Evolutionary conservation across 129 eudicot genomes (phyloP), one percentile per base, ranked within the genome.

Genomic region (Lactuca saligna): DNA sequence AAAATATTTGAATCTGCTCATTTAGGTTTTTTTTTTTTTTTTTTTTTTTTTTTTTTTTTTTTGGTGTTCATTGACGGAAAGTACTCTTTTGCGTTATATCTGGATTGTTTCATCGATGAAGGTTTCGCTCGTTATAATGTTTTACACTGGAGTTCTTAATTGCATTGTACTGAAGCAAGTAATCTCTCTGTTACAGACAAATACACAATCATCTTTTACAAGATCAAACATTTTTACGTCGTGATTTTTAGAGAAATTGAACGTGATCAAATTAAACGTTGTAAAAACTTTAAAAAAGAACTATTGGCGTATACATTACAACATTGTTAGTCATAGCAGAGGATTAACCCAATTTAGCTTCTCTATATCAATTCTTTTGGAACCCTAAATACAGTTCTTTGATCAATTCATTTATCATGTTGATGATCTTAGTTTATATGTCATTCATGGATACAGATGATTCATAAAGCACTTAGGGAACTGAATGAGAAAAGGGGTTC

Each of bases 401-500:
- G 51, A 44, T 44, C 12, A 44, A 12, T n/a, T n/a, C n/a, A n/a
- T n/a, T n/a, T n/a, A n/a, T n/a, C n/a, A n/a, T n/a, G n/a, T n/a
- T n/a, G n/a, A n/a, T n/a, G n/a, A n/a, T n/a, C n/a, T n/a, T n/a
- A n/a, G n/a, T n/a, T n/a, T n/a, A n/a, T n/a, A n/a, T n/a, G n/a
- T 54, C 17, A 49, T 57, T 65, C 31, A 37, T 65, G 56, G 57
- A 61, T 81, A 46, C 77, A 91, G 97, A 87, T 91, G 97, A 91
- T 91, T 38, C 65, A 83, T 5, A 79, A 58, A 54, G 97, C 96
- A 6, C 66, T 87, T 57, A n/a, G 50, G n/a, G 88, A 84, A 38
- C 54, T 91, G 79, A 82, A 80, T 14, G 83, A 83, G 83, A 71
- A 82, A 75, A 79, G 84, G 64, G 97, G 97, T 78, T 87, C 96